phyloP scores from a whole-genome alignment of 352 stramenopile species.

The Pseudoperonospora humuli region DNA sequence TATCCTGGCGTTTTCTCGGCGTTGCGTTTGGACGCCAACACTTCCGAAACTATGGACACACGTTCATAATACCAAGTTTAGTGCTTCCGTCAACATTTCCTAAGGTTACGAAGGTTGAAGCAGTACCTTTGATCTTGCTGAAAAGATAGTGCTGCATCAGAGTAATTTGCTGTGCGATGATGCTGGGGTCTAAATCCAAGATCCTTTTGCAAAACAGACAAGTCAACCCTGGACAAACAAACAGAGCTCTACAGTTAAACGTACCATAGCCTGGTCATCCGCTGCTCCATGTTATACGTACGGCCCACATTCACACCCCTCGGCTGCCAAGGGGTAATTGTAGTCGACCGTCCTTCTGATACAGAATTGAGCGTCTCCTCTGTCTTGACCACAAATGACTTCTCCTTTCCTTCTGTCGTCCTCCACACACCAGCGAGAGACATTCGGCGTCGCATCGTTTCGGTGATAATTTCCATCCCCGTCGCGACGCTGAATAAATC shows the following conservation, averaged over 20 bases:
- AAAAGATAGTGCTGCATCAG: slow-evolving; percentile 84
- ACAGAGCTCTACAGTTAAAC: slow-evolving; percentile 2
- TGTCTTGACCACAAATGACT: slow-evolving; percentile 54
- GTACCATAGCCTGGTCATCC: slow-evolving; percentile 49
- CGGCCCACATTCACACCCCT: slow-evolving; percentile 35
- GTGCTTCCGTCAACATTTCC: neutral
- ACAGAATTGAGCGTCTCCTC: slow-evolving; percentile 26
- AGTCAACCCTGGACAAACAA: neutral
- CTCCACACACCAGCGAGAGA: slow-evolving; percentile 71
- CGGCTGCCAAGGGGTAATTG: slow-evolving; percentile 49
- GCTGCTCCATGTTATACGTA: slow-evolving; percentile 18
- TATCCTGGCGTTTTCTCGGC: slow-evolving; percentile 77
- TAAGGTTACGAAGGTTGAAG: neutral
- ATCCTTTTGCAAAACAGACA: slow-evolving; percentile 32
- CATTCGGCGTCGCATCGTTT: slow-evolving; percentile 61
- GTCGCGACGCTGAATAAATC: slow-evolving; percentile 56
- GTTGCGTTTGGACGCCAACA: slow-evolving; percentile 66
- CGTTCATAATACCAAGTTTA: neutral
- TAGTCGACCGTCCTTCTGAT: slow-evolving; percentile 26
- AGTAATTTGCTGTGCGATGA: slow-evolving; percentile 80
- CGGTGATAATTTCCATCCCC: slow-evolving; percentile 71
- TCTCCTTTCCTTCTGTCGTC: slow-evolving; percentile 40
- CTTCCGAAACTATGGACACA: slow-evolving; percentile 50
- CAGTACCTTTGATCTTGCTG: slow-evolving; percentile 76
- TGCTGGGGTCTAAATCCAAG: slow-evolving; percentile 65